phyloP scores from a whole-genome alignment of 108 stramenopile species.

The Skeletonema potamos region DNA sequence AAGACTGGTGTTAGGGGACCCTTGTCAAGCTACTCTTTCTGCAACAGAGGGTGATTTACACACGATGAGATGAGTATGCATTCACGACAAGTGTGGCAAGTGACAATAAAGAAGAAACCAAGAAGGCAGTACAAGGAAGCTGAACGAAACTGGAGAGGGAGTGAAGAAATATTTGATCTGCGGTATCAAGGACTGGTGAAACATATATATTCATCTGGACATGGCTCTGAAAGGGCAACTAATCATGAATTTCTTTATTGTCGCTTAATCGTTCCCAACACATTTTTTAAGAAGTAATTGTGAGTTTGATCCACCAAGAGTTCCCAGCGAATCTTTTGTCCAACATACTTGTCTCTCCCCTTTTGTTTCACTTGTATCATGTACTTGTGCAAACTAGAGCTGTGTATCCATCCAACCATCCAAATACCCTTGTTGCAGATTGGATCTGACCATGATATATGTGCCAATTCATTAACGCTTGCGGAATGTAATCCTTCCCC shows the following conservation, averaged over 20 bases:
- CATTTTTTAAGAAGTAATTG: background rate
- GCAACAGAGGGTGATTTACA: too few relatives aligned
- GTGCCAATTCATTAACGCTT: slow-evolving; percentile 56
- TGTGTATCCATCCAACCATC: background rate
- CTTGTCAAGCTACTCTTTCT: too few relatives aligned
- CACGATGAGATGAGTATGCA: too few relatives aligned
- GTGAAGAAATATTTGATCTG: background rate
- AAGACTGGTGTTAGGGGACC: too few relatives aligned
- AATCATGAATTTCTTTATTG: background rate
- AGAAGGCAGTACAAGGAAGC: too few relatives aligned
- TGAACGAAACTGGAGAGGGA: too few relatives aligned
- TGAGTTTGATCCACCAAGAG: background rate
- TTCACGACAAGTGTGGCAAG: too few relatives aligned
- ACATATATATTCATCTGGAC: too few relatives aligned
- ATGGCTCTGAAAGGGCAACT: background rate
- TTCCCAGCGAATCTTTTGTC: background rate
- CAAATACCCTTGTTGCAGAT: background rate
- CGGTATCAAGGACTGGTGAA: too few relatives aligned
- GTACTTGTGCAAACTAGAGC: background rate
- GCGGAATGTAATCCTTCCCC: slow-evolving; percentile 93
- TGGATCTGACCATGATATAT: background rate
- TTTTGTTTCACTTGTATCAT: background rate
- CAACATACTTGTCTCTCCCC: background rate
- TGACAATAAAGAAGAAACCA: background rate
- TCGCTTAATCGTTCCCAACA: background rate